Evolutionary conservation across 179 eudicot species (phyloP), one percentile per base, ranked within the genome.

Genomic region (Beta macrorhiza): DNA sequence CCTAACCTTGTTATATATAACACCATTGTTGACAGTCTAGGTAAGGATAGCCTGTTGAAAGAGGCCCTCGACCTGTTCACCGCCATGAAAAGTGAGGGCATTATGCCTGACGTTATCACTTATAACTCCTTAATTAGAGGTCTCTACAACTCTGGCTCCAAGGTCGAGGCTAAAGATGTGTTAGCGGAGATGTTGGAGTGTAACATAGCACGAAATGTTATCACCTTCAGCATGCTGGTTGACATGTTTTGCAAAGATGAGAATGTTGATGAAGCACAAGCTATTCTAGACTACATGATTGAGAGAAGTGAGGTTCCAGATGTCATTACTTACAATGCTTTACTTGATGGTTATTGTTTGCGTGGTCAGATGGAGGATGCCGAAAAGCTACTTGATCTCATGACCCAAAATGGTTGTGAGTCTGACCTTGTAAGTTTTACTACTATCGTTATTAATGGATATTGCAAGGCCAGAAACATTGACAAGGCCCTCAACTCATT

Each of bases 211-310:
- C 65, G 11, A 6, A 19, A 20, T 61, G 65, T 61, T 6, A 5
- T 4, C 9, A 61, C 65, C 1, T 61, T 5, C 8, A 61, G 29
- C 29, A 61, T 61, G 65, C 29, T 61, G 0, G 19, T 61, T 61
- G 65, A 61, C 65, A 61, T 61, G 65, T 61, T 61, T n/a, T 61
- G 65, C 5, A 61, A 61, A n/a, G 65, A 61, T 61, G 65, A 29
- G 29, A 61, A 61, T 61, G 11, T 61, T 61, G 65, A n/a, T 7
- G 65, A 61, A 61, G 65, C 65, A 61, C 65, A 61, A 61, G 10
- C 65, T 7, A 19, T n/a, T 5, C 29, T 61, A n/a, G 2, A 19
- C 0, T 61, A 5, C 17, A 25, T 65, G 70, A 32, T 32, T 25
- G 16, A 25, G 5, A 65, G 29, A 22, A 17, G 70, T 65, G 45